phyloP scores from a whole-genome alignment of 345 rosid species.

The thale cress (Arabidopsis thaliana) region TAIR10.1 NC_003071.7:15227501-15228000 shows the following conservation, averaged over 20 bases:
- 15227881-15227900: no score
- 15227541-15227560: background rate
- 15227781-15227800: background rate
- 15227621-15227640: no score
- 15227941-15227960: no score
- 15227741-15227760: background rate
- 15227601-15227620: no score
- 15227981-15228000: no score
- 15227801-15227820: slow-evolving; percentile 13
- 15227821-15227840: background rate
- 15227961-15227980: no score
- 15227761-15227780: background rate
- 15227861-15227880: no score
- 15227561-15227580: background rate
- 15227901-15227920: no score
- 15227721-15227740: background rate
- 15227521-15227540: background rate
- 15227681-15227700: background rate
- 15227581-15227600: background rate
- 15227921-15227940: no score
- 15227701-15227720: background rate
- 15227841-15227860: no score
- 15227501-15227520: background rate
- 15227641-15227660: no score
- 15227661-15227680: background rate